Evolutionary conservation across 1,139 yeast genomes (phyloP), one percentile per base, ranked within the genome.

Genomic region (Kluyveromyces sp.): DNA sequence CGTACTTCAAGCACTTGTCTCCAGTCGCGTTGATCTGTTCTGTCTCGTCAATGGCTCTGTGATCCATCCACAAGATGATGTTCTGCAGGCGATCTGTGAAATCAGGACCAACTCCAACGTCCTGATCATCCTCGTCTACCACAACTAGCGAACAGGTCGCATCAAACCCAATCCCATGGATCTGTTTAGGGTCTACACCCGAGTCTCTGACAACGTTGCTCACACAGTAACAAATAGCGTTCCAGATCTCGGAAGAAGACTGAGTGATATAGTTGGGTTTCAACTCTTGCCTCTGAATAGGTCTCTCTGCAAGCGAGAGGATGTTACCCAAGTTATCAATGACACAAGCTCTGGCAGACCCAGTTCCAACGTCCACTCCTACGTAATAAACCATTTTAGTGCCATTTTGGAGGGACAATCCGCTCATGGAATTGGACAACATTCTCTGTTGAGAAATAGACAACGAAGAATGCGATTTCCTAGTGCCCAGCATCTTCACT

Each of bases 281-380:
- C 65, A 85, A 64, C 66, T 85, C 83, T 65, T 81, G 80, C 68
- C 95, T 68, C 50, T 83, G 74, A 50, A 83, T 83, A 25, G 88
- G 84, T 46, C 88, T 74, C 58, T 89, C 88, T 22, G 92, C 78
- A 46, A 88, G 68, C 0, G 95, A 86, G 41, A 87, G 68, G 45
- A 92, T 88, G 41, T 83, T 80, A 44, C 98, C 97, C 40, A 75
- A 70, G 55, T 80, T 75, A 62, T 89, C 94, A 51, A 89, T 86
- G 22, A 92, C 70, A 60, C 96, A 92, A 3, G 97, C 97, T 52
- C 98, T 73, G 11, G 96, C 96, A 3, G 95, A 84, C 15, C 97
- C 98, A 1, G 98, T 89, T 20, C 98, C 98, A 30, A 92, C 97
- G 61, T 92, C 98, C 13, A 92, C 95, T 47, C 97, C 97, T 41